Evolutionary conservation across 2,329 filamentous ascomycete species (phyloP).

Genomic region (Neofusicoccum laricinum): DNA sequence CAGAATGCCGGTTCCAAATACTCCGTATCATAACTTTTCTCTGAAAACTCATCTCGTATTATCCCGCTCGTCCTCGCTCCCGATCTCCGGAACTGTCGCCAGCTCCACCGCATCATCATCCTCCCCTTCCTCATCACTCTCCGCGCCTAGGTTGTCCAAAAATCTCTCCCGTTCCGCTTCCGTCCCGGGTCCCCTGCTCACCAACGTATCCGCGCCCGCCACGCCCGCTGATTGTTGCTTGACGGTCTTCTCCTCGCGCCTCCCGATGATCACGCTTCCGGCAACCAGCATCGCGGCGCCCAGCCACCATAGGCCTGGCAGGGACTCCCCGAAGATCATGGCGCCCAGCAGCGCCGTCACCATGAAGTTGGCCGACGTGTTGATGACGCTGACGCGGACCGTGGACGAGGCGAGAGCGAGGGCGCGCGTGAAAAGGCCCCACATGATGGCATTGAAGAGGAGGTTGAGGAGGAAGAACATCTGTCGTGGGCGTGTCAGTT

Average conservation of each 20-base stretch:
- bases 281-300: constrained; percentile 70
- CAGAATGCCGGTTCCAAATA: neutral
- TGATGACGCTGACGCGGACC: constrained; percentile 77
- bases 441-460: constrained; percentile 77
- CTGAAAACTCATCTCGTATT: neutral
- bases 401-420: constrained; percentile 72
- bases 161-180: constrained; percentile 47
- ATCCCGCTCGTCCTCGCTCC: constrained; percentile 18
- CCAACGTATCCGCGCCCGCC: neutral
- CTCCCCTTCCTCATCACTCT: constrained; percentile 21
- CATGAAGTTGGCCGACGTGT: constrained; percentile 79
- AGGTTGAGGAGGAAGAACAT: constrained; percentile 74
- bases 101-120: constrained; percentile 28
- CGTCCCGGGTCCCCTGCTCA: neutral
- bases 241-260: constrained; percentile 49
- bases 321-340: constrained; percentile 66
- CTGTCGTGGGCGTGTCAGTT: constrained; percentile 37
- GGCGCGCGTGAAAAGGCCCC: constrained; percentile 77
- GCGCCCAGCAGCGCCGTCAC: constrained; percentile 70
- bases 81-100: constrained; percentile 25
- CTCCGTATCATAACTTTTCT: neutral
- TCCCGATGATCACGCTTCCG: constrained; percentile 75
- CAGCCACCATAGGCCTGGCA: constrained; percentile 74
- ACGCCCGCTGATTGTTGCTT: constrained; percentile 18
- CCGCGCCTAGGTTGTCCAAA: neutral